Conservation (phyloP, 805 yeast genomes). For the Pichia exigua region DNA sequence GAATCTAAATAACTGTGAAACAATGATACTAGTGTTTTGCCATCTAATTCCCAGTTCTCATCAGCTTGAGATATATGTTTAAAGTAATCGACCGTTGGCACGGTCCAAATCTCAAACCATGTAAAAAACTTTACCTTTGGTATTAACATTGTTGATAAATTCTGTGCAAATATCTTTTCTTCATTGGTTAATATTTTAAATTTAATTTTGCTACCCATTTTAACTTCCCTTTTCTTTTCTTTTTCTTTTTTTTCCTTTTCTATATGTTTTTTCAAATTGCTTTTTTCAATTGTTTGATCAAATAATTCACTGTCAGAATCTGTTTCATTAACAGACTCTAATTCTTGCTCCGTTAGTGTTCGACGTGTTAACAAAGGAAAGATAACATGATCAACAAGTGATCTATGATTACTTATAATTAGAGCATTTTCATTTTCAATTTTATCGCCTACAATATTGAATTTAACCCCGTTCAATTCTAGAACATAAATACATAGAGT, state of each 20-base stretch:
- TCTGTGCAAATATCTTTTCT: slow-evolving; percentile 19
- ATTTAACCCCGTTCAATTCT: slow-evolving; percentile 29
- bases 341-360: slow-evolving; percentile 4
- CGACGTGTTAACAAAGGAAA: slow-evolving; percentile 36
- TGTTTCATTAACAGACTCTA: background rate
- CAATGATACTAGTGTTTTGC: slow-evolving; percentile 24
- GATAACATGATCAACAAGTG: slow-evolving; percentile 58
- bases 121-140: slow-evolving; percentile 54
- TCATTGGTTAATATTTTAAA: slow-evolving; percentile 1
- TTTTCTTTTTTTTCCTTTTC: background rate
- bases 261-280: background rate
- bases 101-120: slow-evolving; percentile 60
- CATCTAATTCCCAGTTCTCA: slow-evolving; percentile 61
- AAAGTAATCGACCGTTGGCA: slow-evolving; percentile 47
- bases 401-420: slow-evolving; percentile 51
- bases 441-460: slow-evolving; percentile 37
- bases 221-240: background rate
- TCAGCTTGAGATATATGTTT: slow-evolving; percentile 46
- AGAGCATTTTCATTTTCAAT: slow-evolving; percentile 31
- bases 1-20: slow-evolving; percentile 29
- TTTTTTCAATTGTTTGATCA: background rate
- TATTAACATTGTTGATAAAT: slow-evolving; percentile 20
- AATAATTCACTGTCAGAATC: slow-evolving; percentile 2
- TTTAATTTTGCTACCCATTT: background rate
- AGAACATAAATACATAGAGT: slow-evolving; percentile 25